Base-by-base conservation (phyloP, 2,329 filamentous ascomycete genomes). In the Aureobasidium sp. region DNA sequence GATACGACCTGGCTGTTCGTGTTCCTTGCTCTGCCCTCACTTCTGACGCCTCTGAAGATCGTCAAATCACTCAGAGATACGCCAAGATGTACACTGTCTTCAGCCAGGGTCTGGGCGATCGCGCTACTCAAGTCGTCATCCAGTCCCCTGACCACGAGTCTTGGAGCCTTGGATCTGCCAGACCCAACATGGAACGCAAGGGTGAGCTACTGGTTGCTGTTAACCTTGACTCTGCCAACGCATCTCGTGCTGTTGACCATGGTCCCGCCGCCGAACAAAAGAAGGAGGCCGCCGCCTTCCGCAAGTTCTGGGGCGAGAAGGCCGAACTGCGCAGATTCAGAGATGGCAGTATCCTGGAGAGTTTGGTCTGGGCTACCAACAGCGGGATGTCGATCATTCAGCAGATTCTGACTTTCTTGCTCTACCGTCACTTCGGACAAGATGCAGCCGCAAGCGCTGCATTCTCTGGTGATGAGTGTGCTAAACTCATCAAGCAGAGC, bases 241-340 rank as follows among this genome's bases (percentile, higher is more conserved):
- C 87, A 68, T 78, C 81, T 60, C 86, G 92, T 33, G 81, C 86
- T 49, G 88, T 96, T 64, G 94, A 99, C 65, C 89, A 91, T 70
- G 94, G 94, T 0, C 94, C 94, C 5, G 77, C 87, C 0, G 89
- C 90, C 1, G 92, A 97, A 69, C 83, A 94, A 63, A 91, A 93
- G 73, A 85, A 88, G 64, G 89, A 90, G 64, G 88, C 91, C 25
- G 84, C 85, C 10, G 81, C 81, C 33, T 99, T 96, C 72, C 88
- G 90, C 37, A 84, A 86, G 35, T 97, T 99, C 71, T 99, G 95
- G 94, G 94, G 93, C 7, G 87, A 93, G 10, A 95, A 94, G 71
- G 84, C 94, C 1, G 94, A 99, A 72, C 79, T 99, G 47, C 84
- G 94, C 65, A 88, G 94, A 21, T 99, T 99, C 78, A 95, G 92